phyloP scores from a whole-genome alignment of 1,284 basidiomycete genomes.

The Ustilago esculenta region DNA sequence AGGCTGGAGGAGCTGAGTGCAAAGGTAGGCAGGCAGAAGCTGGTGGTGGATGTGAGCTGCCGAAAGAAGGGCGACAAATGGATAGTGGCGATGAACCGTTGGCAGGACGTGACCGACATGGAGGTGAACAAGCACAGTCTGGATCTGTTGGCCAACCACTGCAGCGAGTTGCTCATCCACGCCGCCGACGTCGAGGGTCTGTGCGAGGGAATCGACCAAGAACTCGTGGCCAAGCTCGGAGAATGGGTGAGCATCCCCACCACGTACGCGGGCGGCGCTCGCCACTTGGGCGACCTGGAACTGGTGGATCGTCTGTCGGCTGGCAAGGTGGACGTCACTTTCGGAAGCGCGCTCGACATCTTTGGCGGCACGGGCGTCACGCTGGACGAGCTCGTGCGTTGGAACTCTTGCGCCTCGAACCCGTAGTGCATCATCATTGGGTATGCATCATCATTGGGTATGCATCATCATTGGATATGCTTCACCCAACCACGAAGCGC shows the following conservation, averaged over 20 bases:
- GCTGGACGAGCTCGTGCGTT: conserved; percentile 75
- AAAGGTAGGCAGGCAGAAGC: conserved; percentile 81
- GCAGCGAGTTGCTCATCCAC: conserved; percentile 92
- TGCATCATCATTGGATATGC: no score
- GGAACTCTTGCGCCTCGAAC: conserved; percentile 59
- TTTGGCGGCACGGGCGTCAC: conserved; percentile 81
- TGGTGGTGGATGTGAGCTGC: conserved; percentile 97
- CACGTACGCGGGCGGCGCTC: conserved; percentile 97
- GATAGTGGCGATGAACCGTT: conserved; percentile 98
- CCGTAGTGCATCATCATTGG: no score
- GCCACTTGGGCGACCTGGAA: conserved; percentile 82
- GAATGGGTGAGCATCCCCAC: conserved; percentile 91
- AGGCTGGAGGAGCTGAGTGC: conserved; percentile 76
- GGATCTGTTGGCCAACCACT: conserved; percentile 40
- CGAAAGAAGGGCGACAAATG: conserved; percentile 80
- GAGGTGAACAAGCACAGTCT: conserved; percentile 73
- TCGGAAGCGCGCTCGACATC: conserved; percentile 85
- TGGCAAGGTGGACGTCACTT: conserved; percentile 93
- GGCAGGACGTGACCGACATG: conserved; percentile 96
- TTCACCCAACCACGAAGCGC: no score
- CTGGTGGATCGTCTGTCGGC: conserved; percentile 82
- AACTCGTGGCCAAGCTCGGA: conserved; percentile 83
- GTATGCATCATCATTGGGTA: no score
- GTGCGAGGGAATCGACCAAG: conserved; percentile 94
- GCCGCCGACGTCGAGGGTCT: conserved; percentile 98